Evolutionary conservation across 306 rosid species (phyloP), one percentile per base, ranked within the genome.

Genomic region (Ziziphus jujuba): DNA sequence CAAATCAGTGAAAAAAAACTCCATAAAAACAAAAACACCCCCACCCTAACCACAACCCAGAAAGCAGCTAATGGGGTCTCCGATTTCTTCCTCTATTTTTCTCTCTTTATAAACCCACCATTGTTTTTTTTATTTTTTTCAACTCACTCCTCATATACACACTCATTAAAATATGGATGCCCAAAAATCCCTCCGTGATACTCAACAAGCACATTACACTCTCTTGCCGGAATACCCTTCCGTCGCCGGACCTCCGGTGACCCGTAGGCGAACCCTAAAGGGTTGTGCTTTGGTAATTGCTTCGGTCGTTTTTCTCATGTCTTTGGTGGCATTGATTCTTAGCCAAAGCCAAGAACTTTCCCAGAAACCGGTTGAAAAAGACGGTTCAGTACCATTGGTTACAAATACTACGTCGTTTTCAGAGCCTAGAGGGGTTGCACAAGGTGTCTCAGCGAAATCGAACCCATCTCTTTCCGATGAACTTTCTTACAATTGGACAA

Each of bases 361-460:
- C 0, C 59, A 53, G 44, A 44, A 35, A 2, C 17, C 16, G 36
- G 61, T 55, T 9, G 56, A 28, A 17, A 57, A 57, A 0, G 40
- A 48, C 15, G 20, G 4, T 6, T 17, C 45, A 2, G 9, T 55
- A 3, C 38, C 33, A 44, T 8, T 67, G 21, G 6, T 70, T 22
- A 15, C 67, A 34, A 15, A 51, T 16, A 2, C 45, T 16, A 7
- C 34, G 59, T 24, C 80, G 63, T 66, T 34, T 36, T 55, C 61
- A 8, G 38, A 44, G 48, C 75, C 91, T 0, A 77, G 92, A 84
- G 97, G 96, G 1, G 80, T 80, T 8, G 79, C 71, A 0, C 68
- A 86, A 45, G 97, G 96, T 1, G 97, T 89, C 0, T 91, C 97
- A 22, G 88, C 96, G 7, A 89, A 91, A 69, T 89, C 97, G 4